A percentile compares a stretch with the other conserved stretches of the same genome.
These are phyloP conservation scores for Trichoderma koningii DNA, from an alignment of 2,329 filamentous ascomycete genomes.

Conservation along the genomic window DNA sequence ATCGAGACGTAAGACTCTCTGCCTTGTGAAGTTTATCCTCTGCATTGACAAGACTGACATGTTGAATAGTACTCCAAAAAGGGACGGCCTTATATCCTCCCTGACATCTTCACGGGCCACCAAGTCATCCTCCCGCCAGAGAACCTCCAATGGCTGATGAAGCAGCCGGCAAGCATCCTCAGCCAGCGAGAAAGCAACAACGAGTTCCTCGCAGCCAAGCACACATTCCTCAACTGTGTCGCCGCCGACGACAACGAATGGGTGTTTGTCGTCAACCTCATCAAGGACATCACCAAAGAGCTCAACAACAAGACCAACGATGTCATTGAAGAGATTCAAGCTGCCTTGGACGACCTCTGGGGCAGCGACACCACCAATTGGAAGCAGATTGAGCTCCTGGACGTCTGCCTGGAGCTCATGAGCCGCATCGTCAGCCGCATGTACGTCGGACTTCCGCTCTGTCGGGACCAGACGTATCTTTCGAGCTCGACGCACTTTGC, in stretches of 20 bases:
- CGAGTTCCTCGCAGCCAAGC: constrained; percentile 16
- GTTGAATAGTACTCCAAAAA: not conserved
- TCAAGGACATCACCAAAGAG: constrained; percentile 2
- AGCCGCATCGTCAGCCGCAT: constrained; percentile 13
- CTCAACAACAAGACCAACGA: constrained; percentile 14
- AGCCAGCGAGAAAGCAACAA: constrained; percentile 19
- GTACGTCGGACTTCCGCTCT: constrained; percentile 1
- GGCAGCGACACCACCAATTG: constrained; percentile 1
- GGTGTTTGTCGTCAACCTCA: constrained; percentile 8
- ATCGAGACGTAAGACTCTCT: not conserved
- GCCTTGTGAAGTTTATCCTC: not conserved
- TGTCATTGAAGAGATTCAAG: constrained; percentile 2
- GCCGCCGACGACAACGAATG: constrained; percentile 11
- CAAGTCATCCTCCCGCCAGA: constrained; percentile 12
- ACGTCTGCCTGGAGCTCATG: constrained; percentile 3
- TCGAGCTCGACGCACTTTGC: constrained; percentile 7
- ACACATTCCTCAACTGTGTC: constrained; percentile 15
- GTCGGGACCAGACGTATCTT: not conserved
- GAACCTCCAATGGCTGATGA: constrained; percentile 7
- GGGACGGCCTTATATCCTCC: constrained; percentile 15
- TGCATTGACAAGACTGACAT: not conserved
- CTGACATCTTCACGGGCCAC: constrained; percentile 18
- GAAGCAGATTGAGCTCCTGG: constrained; percentile 12
- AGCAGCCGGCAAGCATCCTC: constrained; percentile 6
- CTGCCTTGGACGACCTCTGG: constrained; percentile 1